Evolutionary conservation across 805 yeast species (phyloP), one percentile per base, ranked within the genome.

Genomic region (Blastobotrys mokoenaii): DNA sequence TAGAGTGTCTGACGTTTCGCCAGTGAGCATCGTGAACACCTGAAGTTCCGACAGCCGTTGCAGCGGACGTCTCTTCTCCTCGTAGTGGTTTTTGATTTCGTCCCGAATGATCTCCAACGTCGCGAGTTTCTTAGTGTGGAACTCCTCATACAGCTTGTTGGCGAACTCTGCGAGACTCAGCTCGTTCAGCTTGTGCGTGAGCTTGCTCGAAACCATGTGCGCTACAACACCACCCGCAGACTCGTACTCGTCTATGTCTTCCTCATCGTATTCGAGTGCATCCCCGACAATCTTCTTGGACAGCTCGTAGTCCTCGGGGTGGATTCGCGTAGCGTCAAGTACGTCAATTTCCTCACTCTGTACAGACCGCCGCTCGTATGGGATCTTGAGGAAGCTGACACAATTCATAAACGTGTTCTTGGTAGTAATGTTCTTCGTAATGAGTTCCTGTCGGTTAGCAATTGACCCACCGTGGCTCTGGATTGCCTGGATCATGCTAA

Each of bases 201-300:
- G 72, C 20, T 16, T n/a, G 20, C 20, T n/a, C 25, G 20, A 20
- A 12, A 40, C 8, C 33, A 27, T 11, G 60, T 83, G 81, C 49
- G 78, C 77, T 50, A 86, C 82, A 2, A 87, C 84, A 39, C 89
- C 89, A 41, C 89, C 93, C 49, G 82, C 84, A 50, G 80, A 82
- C 59, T 86, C 89, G 40, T 82, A 63, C 46, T 82, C 89, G 2
- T 80, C 82, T 58, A 85, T 72, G 52, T 88, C 96, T 63, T 90
- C 97, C 57, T 94, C 98, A 56, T 88, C 96, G 52, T 89, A 74
- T 61, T 90, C 98, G 52, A 93, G 73, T 1, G 98, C 97, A 69
- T 93, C 98, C 1, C 96, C 93, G 6, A 97, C 97, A 89, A 93
- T 93, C 63, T 93, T 93, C 42, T 93, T 78, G 2, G 97, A 97